Conservation (phyloP, 192 early-diverging fungal species). For the Phlyctochytrium bullatum region DNA sequence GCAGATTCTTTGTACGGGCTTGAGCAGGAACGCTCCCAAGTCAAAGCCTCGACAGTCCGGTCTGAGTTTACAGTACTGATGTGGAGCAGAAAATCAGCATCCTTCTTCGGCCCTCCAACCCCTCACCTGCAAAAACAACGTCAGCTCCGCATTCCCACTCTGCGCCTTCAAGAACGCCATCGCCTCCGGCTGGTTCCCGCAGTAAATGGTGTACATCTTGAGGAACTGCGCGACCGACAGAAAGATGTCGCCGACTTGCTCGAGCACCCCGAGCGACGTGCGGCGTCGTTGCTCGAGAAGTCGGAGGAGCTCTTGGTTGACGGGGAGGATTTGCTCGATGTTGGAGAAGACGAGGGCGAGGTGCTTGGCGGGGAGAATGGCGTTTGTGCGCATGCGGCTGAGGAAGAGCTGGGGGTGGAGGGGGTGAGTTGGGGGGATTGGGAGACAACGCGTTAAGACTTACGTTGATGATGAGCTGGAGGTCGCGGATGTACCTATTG, state of each 20-base stretch:
- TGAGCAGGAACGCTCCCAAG: conserved; percentile 25
- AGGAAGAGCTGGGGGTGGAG: conserved; percentile 41
- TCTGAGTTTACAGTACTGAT: conserved; percentile 8
- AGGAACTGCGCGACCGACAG: conserved; percentile 49
- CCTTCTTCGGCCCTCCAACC: neutral
- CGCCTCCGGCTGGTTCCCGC: conserved; percentile 53
- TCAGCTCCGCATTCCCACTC: conserved; percentile 27
- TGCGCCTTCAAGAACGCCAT: conserved; percentile 44
- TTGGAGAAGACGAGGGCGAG: conserved; percentile 52
- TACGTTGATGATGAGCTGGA: conserved; percentile 80
- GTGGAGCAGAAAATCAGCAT: conserved; percentile 2
- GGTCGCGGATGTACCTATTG: conserved; percentile 47
- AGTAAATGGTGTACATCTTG: conserved; percentile 62
- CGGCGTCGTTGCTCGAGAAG: conserved; percentile 26
- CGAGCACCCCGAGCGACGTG: conserved; percentile 19
- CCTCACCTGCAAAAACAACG: conserved; percentile 47
- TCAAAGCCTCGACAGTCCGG: conserved; percentile 19
- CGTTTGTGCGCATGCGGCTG: conserved; percentile 29
- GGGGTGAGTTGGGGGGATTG: no score
- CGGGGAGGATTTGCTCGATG: conserved; percentile 42
- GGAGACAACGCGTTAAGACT: no score
- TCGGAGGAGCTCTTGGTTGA: conserved; percentile 39
- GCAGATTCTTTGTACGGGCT: conserved; percentile 54
- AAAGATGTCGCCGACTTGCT: conserved; percentile 46
- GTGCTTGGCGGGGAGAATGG: conserved; percentile 42